phyloP scores from a whole-genome alignment of 192 early-diverging fungal species.

The Funneliformis mosseae region DNA sequence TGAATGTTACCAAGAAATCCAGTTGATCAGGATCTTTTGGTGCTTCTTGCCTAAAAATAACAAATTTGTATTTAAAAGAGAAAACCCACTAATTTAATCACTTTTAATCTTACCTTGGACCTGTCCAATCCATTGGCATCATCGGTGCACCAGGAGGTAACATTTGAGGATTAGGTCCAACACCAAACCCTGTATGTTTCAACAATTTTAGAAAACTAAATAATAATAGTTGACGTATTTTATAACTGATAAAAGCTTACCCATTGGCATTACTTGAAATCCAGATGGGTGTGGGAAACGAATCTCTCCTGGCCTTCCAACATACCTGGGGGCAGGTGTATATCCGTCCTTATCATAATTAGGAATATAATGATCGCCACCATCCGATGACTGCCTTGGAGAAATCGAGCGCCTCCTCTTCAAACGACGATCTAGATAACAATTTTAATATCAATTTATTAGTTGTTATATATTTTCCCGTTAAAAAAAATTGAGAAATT shows the following conservation, averaged over 20 bases:
- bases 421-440: slow-evolving; percentile 21
- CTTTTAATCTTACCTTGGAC: slow-evolving; percentile 19
- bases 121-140: slow-evolving; percentile 33
- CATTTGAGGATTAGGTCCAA: slow-evolving; percentile 22
- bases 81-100: not conserved
- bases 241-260: not conserved
- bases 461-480: not conserved
- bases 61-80: not conserved
- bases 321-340: slow-evolving; percentile 57
- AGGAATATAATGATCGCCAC: slow-evolving; percentile 82
- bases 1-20: slow-evolving; percentile 76
- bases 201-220: not conserved
- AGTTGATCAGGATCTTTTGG: slow-evolving; percentile 71
- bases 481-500: not conserved
- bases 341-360: slow-evolving; percentile 84
- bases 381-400: slow-evolving; percentile 39
- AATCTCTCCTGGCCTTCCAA: slow-evolving; percentile 41
- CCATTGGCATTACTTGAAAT: slow-evolving; percentile 33
- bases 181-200: slow-evolving; percentile 24
- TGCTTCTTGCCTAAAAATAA: slow-evolving; percentile 18
- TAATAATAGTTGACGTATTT: not conserved
- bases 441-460: not conserved
- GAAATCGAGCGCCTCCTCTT: slow-evolving; percentile 30
- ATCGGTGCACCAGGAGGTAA: slow-evolving; percentile 28
- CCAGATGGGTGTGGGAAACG: slow-evolving; percentile 27